Percentiles rank a stretch among this genome's conserved stretches.
Conservation (phyloP, 2,329 filamentous ascomycete species). For the Arthrobotrys sphaeroides region DNA sequence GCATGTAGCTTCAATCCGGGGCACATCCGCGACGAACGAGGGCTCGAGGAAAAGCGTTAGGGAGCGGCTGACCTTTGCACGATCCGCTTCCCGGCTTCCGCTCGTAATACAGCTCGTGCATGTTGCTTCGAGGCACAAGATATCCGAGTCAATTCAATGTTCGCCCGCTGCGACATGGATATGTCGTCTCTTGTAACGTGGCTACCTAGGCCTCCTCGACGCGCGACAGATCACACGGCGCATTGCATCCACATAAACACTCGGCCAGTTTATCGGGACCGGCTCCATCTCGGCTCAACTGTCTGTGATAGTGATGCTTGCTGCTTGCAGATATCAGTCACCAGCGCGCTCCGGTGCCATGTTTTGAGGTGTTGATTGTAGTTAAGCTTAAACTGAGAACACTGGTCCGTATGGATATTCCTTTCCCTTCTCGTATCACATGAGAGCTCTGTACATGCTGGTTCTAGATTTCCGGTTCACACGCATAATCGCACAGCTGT, state of each 20-base stretch:
- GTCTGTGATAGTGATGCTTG: slow-evolving; percentile 46
- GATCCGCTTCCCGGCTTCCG: slow-evolving; percentile 40
- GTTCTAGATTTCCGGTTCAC: slow-evolving; percentile 49
- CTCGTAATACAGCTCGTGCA: slow-evolving; percentile 40
- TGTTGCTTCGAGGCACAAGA: slow-evolving; percentile 3
- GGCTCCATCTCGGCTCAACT: slow-evolving; percentile 48
- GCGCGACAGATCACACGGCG: slow-evolving; percentile 38
- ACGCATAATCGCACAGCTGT: slow-evolving; percentile 16
- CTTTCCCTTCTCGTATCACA: slow-evolving; percentile 29
- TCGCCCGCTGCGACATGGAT: slow-evolving; percentile 8
- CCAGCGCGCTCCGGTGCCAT: slow-evolving; percentile 39
- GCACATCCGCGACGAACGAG: slow-evolving; percentile 52
- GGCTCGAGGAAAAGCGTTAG: slow-evolving; percentile 19
- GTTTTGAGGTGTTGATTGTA: slow-evolving; percentile 43
- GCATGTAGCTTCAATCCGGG: slow-evolving; percentile 45
- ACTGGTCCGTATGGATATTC: background rate
- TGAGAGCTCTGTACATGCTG: slow-evolving; percentile 41
- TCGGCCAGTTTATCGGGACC: slow-evolving; percentile 33
- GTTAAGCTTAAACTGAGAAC: slow-evolving; percentile 40
- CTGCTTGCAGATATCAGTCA: slow-evolving; percentile 45
- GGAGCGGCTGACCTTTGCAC: slow-evolving; percentile 18
- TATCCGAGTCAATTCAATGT: slow-evolving; percentile 8
- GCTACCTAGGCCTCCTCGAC: slow-evolving; percentile 26
- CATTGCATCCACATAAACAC: slow-evolving; percentile 16
- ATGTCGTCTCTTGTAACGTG: slow-evolving; percentile 29